Evolutionary conservation across 495 filamentous ascomycete genomes (phyloP).

Genomic region (Trichodelitschia bisporula): DNA sequence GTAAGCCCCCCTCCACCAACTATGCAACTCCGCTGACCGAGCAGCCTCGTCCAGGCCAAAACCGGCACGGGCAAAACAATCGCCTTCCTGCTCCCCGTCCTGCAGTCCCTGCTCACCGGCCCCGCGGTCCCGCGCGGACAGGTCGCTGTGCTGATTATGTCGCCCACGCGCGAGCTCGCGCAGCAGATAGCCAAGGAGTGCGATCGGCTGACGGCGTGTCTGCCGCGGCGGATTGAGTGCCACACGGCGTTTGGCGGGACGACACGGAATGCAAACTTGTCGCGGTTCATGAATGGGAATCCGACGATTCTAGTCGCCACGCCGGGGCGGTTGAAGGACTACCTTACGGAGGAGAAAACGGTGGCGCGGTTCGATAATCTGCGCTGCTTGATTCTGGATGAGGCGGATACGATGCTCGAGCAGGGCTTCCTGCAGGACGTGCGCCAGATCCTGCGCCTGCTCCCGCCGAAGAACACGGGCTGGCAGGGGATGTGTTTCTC

Average conservation of each 20-base stretch:
- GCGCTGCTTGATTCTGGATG: conserved; percentile 67
- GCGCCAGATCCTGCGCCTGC: conserved; percentile 32
- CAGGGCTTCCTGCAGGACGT: conserved; percentile 66
- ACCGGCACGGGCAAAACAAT: conserved; percentile 13
- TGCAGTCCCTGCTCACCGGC: conserved; percentile 8
- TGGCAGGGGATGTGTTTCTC: conserved; percentile 87
- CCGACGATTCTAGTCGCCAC: conserved; percentile 58
- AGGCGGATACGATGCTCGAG: conserved; percentile 82
- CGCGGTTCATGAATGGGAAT: conserved; percentile 23
- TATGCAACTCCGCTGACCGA: no score
- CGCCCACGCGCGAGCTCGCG: conserved; percentile 82
- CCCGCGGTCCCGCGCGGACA: conserved; percentile 16
- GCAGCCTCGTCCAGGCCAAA: conserved; percentile 15
- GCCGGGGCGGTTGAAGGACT: conserved; percentile 67
- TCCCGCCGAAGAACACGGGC: conserved; percentile 38
- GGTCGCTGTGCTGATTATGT: conserved; percentile 55
- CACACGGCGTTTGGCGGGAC: conserved; percentile 53
- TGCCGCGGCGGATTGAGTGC: conserved; percentile 44
- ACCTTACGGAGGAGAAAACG: conserved; percentile 41
- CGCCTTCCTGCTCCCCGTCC: conserved; percentile 8
- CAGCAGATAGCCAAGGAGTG: conserved; percentile 66
- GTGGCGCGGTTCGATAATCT: conserved; percentile 49
- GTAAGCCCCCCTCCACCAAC: no score
- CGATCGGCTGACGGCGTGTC: conserved; percentile 27
- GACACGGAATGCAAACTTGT: conserved; percentile 54